A percentile compares a stretch with the other conserved stretches of the same genome.
These are phyloP conservation scores for Didymosphaeria variabile DNA, from an alignment of 2,329 filamentous ascomycete species.

Conservation along the genomic window DNA sequence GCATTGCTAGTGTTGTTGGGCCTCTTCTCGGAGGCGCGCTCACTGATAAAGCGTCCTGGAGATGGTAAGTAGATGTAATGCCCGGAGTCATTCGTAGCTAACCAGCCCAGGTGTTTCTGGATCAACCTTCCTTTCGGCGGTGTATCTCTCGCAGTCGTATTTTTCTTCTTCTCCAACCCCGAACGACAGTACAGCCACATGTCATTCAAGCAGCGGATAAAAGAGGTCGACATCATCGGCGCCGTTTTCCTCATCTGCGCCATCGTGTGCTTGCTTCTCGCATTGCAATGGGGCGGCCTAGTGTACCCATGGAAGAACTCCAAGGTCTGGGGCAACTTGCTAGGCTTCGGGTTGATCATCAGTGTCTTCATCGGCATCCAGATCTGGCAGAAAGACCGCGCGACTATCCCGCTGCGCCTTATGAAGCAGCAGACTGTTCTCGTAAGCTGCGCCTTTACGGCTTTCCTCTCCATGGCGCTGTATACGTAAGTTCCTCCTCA, in stretches of 20 bases:
- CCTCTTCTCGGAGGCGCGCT: constrained; percentile 55
- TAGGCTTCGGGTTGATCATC: constrained; percentile 58
- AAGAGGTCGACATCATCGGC: constrained; percentile 50
- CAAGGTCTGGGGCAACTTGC: constrained; percentile 60
- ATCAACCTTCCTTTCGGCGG: constrained; percentile 58
- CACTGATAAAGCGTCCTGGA: constrained; percentile 51
- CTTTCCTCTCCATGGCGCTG: constrained; percentile 49
- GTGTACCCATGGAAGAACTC: constrained; percentile 59
- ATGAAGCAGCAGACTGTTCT: constrained; percentile 50
- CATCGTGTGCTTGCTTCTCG: constrained; percentile 45
- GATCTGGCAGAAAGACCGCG: constrained; percentile 38
- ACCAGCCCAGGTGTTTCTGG: constrained; percentile 42
- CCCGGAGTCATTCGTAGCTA: no score
- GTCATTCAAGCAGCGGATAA: constrained; percentile 43
- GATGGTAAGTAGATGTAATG: constrained; percentile 26
- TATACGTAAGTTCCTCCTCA: constrained; percentile 39
- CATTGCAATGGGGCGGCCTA: constrained; percentile 51
- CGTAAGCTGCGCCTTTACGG: constrained; percentile 44
- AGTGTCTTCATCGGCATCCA: constrained; percentile 54
- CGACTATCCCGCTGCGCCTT: constrained; percentile 41
- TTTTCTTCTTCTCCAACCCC: constrained; percentile 44
- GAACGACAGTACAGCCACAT: constrained; percentile 40
- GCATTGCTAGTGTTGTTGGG: constrained; percentile 51
- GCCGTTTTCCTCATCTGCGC: constrained; percentile 43
- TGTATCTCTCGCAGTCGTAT: constrained; percentile 42